Conservation (phyloP, 2,329 filamentous ascomycete species). For the Trichoderma sp. region DNA sequence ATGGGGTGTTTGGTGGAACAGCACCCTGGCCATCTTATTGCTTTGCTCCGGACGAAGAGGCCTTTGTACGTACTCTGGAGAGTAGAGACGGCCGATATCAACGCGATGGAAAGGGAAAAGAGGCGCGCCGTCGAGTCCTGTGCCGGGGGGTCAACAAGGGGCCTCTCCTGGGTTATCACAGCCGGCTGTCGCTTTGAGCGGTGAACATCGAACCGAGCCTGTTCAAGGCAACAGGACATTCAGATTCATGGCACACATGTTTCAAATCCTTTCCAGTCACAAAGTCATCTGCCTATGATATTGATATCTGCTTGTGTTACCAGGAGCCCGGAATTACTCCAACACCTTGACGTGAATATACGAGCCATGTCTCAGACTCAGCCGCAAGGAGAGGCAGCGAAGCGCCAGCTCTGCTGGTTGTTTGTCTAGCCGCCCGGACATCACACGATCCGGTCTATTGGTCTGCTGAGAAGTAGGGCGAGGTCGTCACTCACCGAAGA, state of each 20-base stretch:
- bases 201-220: neutral
- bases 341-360: conserved; percentile 1
- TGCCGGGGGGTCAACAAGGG: neutral
- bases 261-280: conserved; percentile 1
- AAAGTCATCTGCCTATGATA: neutral
- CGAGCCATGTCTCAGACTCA: conserved; percentile 17
- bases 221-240: neutral
- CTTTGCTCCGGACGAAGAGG: neutral
- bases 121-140: neutral
- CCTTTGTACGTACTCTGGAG: neutral
- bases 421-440: neutral
- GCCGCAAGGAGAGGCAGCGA: conserved; percentile 3
- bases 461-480: neutral
- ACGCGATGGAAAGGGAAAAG: neutral
- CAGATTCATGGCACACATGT: neutral
- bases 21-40: neutral
- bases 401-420: neutral
- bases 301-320: neutral
- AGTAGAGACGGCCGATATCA: neutral
- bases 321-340: conserved; percentile 9
- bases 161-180: neutral
- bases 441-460: neutral
- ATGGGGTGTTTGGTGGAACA: neutral
- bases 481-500: neutral
- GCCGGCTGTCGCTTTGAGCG: neutral